Evolutionary conservation across 768 basidiomycete genomes (phyloP).

Genomic region (Vararia minispora): DNA sequence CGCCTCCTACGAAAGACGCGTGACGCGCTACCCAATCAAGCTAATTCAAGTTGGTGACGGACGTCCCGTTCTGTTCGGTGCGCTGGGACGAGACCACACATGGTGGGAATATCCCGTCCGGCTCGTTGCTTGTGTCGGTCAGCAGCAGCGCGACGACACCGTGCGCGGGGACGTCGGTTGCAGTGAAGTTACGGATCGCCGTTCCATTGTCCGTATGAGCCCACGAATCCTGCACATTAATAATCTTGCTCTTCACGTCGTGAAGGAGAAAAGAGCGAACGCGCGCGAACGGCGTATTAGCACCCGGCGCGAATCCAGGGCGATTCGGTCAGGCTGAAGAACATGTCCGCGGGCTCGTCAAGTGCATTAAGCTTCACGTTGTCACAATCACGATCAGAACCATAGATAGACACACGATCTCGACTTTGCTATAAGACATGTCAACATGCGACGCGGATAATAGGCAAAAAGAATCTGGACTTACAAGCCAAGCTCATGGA

Average conservation of each 20-base stretch:
- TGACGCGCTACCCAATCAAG: too few species aligned
- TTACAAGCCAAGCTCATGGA: conserved; percentile 48
- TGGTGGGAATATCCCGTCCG: conserved; percentile 41
- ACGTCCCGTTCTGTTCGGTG: conserved; percentile 49
- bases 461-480: conserved; percentile 15
- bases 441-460: neutral
- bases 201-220: conserved; percentile 62
- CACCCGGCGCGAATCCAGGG: conserved; percentile 62
- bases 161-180: conserved; percentile 48
- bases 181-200: conserved; percentile 47
- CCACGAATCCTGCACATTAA: conserved; percentile 49
- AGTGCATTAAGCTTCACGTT: conserved; percentile 48
- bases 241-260: neutral
- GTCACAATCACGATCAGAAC: conserved; percentile 46
- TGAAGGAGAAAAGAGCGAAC: conserved; percentile 15
- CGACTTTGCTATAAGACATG: conserved; percentile 34
- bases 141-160: conserved; percentile 60
- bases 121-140: conserved; percentile 58
- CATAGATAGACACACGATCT: conserved; percentile 38
- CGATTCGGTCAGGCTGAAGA: conserved; percentile 55
- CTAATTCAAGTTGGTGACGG: too few species aligned
- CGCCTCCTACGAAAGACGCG: too few species aligned
- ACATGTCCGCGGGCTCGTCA: conserved; percentile 43
- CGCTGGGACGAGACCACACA: conserved; percentile 51
- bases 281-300: conserved; percentile 52